Base-by-base conservation (phyloP, 1,284 basidiomycete genomes). In the Golubevia sp. region DNA sequence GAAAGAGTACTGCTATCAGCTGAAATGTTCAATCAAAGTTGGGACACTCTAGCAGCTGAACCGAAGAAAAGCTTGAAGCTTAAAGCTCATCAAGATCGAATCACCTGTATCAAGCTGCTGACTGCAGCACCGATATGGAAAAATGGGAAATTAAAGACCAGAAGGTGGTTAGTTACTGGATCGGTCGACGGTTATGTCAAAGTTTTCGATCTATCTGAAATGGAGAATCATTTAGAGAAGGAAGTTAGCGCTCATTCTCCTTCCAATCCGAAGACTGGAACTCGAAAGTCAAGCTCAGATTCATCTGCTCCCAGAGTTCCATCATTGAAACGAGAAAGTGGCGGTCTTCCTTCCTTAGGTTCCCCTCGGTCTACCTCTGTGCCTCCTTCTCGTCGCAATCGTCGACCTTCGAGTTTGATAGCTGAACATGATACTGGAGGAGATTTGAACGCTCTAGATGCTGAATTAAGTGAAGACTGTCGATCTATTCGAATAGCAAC, bases 11-110 rank as follows among this genome's bases (percentile, higher is more conserved):
- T 68, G 26, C 23, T 68, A 15, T 11, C 26, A 13, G 56, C 55
- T 7, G 24, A 59, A 21, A 53, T 34, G 8, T 53, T 66, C 2
- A 23, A 27, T 2, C 24, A 25, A 8, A 49, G 49, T 24, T 68
- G 66, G 66, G 13, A 21, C 15, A 54, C 51, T 18, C 49, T 15
- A 13, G 64, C 51, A 2, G 49, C 56, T 6, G 38, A 27, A 49
- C 67, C 67, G 1, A 24, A 13, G 2, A 58, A 58, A 27, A 66
- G 61, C 18, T 24, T 61, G 11, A 59, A 59, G 7, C 56, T 63
- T 38, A 59, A 66, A 13, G 68, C 66, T 5, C 68, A 70, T 59
- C 63, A 63, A 26, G 64, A 68, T 63, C 58, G 68, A 13, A 68
- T 70, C 59, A 68, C 68, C n/a, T 59, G 62, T 21, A 18, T 70